A percentile compares a stretch with the other conserved stretches of the same genome.
Evolutionary conservation across 75 land plant genomes (phyloP).

Genomic region (Azolla pinnata): DNA sequence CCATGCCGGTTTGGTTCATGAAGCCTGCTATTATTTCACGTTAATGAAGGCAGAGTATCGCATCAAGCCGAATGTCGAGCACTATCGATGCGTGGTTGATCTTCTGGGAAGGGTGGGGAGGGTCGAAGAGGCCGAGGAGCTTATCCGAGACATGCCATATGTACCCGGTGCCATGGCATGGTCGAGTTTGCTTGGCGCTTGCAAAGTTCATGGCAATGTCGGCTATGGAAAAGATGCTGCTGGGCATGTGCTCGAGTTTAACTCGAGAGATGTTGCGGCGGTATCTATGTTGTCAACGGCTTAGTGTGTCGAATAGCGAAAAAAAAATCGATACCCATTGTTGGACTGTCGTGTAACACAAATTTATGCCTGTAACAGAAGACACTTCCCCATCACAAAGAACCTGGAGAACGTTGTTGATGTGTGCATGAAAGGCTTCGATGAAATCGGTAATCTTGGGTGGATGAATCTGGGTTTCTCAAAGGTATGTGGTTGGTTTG

Average conservation of each 20-base stretch:
- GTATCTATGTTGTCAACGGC: slow-evolving; percentile 6
- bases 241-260: slow-evolving; percentile 7
- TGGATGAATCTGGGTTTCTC: too few relatives aligned
- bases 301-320: too few relatives aligned
- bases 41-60: slow-evolving; percentile 2
- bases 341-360: too few relatives aligned
- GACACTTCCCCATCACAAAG: too few relatives aligned
- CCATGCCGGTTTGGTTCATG: slow-evolving; percentile 15
- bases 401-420: too few relatives aligned
- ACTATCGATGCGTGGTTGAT: slow-evolving; percentile 19
- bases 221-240: slow-evolving; percentile 17
- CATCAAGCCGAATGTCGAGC: slow-evolving; percentile 3
- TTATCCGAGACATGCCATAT: slow-evolving; percentile 12
- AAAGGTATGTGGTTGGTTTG: too few relatives aligned
- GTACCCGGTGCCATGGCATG: slow-evolving; percentile 17
- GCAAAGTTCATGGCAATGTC: slow-evolving; percentile 13
- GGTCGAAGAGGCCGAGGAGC: slow-evolving; percentile 14
- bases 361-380: too few relatives aligned
- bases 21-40: slow-evolving; percentile 15
- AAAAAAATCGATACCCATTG: too few relatives aligned
- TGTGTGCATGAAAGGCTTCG: too few relatives aligned
- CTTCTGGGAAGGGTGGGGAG: slow-evolving; percentile 19
- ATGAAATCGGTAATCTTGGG: too few relatives aligned
- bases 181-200: slow-evolving; percentile 18
- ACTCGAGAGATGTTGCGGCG: slow-evolving; percentile 13